Evolutionary conservation across 2,329 filamentous ascomycete species (phyloP).

Genomic region (Fusarium sp.): DNA sequence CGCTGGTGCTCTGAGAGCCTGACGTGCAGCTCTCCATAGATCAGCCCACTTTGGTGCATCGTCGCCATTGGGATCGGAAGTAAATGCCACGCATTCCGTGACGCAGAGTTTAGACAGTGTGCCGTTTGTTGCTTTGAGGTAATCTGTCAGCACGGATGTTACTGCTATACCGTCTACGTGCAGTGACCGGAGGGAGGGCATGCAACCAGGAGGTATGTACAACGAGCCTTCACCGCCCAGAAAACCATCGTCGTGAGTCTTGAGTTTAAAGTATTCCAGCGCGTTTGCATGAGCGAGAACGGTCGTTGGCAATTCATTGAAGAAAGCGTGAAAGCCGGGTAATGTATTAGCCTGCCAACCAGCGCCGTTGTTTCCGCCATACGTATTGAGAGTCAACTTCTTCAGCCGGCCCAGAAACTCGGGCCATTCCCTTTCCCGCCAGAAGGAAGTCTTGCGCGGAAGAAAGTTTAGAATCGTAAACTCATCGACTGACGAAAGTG

Average conservation of each 20-base stretch:
- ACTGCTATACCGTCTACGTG: background rate
- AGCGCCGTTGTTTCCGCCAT: background rate
- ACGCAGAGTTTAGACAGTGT: background rate
- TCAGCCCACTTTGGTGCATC: background rate
- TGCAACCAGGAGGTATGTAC: background rate
- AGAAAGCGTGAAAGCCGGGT: slow-evolving; percentile 6
- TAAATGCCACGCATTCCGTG: background rate
- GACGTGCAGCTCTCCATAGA: background rate
- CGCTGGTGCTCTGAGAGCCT: background rate
- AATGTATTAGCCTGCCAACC: background rate
- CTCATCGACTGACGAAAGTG: background rate
- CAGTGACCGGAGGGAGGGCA: background rate
- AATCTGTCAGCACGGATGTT: background rate
- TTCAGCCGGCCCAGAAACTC: background rate
- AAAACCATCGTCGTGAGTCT: background rate
- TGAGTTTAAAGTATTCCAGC: background rate
- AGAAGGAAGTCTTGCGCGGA: background rate
- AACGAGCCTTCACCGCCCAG: background rate
- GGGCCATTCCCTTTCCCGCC: background rate
- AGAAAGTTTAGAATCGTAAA: slow-evolving; percentile 2
- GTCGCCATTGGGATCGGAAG: accelerated
- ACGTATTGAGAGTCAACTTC: slow-evolving; percentile 1
- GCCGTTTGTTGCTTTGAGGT: background rate
- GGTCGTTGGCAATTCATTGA: background rate
- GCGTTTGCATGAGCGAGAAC: background rate